phyloP scores from a whole-genome alignment of 306 rosid species.

The Carpinus fangiana region DNA sequence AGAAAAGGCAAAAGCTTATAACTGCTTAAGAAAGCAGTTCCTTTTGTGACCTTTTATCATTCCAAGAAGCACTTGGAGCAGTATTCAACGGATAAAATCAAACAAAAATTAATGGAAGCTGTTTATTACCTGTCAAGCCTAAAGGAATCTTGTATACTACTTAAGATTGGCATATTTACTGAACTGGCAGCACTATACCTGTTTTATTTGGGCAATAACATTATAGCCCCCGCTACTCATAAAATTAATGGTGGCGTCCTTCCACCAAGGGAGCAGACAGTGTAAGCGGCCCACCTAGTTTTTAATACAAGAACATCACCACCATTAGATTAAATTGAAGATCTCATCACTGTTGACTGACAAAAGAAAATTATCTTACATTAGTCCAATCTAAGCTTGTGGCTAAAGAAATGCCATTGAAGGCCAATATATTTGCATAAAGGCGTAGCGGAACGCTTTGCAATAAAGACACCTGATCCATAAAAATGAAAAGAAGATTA shows the following conservation, averaged over 20 bases:
- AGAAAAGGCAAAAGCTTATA: neutral
- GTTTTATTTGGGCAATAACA: conserved; percentile 42
- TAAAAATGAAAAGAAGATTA: neutral
- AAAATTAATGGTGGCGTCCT: conserved; percentile 49
- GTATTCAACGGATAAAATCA: neutral
- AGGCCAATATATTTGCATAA: conserved; percentile 43
- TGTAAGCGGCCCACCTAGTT: conserved; percentile 59
- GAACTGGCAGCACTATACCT: conserved; percentile 26
- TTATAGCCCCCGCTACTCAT: conserved; percentile 57
- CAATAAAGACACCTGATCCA: conserved; percentile 48
- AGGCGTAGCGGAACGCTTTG: conserved; percentile 52
- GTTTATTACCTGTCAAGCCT: neutral
- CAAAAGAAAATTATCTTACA: conserved; percentile 32
- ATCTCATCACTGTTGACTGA: neutral
- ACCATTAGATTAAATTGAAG: neutral
- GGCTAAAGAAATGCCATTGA: conserved; percentile 41
- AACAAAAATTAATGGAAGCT: neutral
- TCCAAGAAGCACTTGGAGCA: neutral
- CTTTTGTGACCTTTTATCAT: neutral
- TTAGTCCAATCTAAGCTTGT: conserved; percentile 58
- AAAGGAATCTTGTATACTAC: neutral
- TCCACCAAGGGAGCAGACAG: conserved; percentile 61
- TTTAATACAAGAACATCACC: conserved; percentile 4
- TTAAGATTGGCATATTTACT: neutral
- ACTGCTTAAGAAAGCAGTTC: neutral